These are phyloP conservation scores for Spiromastix sp. DNA, from an alignment of 2,329 filamentous ascomycete species.

Conservation along the genomic window DNA sequence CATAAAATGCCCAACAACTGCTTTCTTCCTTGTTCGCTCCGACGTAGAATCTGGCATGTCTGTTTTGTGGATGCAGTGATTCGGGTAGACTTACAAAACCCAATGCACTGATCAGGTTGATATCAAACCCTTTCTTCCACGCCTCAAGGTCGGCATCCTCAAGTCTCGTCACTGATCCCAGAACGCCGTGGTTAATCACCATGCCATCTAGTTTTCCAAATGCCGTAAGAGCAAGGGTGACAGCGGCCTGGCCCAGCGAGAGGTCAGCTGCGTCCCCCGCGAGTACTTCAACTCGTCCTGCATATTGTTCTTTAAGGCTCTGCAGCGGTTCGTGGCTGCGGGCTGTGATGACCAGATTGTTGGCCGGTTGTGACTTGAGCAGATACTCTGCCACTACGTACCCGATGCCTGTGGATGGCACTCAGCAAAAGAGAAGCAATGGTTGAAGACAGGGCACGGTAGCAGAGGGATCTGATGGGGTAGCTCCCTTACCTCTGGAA, in stretches of 20 bases:
- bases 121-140: conserved; percentile 67
- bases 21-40: not conserved
- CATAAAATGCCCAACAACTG: not conserved
- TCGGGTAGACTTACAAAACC: conserved; percentile 54
- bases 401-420: conserved; percentile 47
- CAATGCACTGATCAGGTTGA: conserved; percentile 79
- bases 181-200: conserved; percentile 76
- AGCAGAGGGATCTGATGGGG: no score
- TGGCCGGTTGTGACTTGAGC: conserved; percentile 36
- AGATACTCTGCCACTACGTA: conserved; percentile 51
- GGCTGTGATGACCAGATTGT: conserved; percentile 50
- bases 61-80: no score
- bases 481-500: conserved; percentile 50
- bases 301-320: conserved; percentile 43
- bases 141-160: conserved; percentile 57
- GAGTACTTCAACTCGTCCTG: conserved; percentile 44
- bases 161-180: conserved; percentile 66
- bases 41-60: no score
- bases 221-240: conserved; percentile 52
- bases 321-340: conserved; percentile 45
- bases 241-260: conserved; percentile 47
- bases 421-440: no score
- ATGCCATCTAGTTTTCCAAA: conserved; percentile 69
- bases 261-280: conserved; percentile 48
- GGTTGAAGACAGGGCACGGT: conserved; percentile 1